phyloP scores from a whole-genome alignment of 106 monocot genomes.

The Gastrodia elata region DNA sequence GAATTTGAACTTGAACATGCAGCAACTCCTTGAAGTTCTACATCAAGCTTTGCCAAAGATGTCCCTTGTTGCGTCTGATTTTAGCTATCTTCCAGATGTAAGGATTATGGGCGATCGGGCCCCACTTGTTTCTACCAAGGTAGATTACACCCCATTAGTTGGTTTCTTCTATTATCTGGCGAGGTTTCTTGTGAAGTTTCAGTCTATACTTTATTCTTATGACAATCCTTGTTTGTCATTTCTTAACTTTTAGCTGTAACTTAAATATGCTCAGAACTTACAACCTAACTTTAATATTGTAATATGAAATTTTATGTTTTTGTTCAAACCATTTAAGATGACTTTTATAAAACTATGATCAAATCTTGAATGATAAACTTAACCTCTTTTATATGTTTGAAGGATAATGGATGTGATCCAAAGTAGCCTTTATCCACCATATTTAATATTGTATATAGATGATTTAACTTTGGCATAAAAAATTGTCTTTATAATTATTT shows the following conservation, averaged over 20 bases:
- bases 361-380: too few relatives aligned
- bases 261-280: neutral
- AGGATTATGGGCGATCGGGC: slow-evolving; percentile 82
- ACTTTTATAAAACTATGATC: too few relatives aligned
- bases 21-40: slow-evolving; percentile 86
- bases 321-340: too few relatives aligned
- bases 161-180: neutral
- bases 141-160: slow-evolving; percentile 14
- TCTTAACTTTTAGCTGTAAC: neutral
- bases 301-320: too few relatives aligned
- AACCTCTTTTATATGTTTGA: too few relatives aligned
- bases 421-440: too few relatives aligned
- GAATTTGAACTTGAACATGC: slow-evolving; percentile 18
- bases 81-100: slow-evolving; percentile 92
- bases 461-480: too few relatives aligned
- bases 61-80: slow-evolving; percentile 92
- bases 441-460: too few relatives aligned
- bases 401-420: too few relatives aligned
- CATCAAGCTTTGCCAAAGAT: slow-evolving; percentile 89
- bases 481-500: too few relatives aligned
- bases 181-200: neutral
- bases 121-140: slow-evolving; percentile 91
- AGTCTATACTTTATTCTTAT: neutral
- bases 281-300: neutral
- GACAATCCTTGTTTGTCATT: neutral